Base-by-base conservation (phyloP, 371 early-diverging fungal species). In the Basidiobolus meristosporus region DNA sequence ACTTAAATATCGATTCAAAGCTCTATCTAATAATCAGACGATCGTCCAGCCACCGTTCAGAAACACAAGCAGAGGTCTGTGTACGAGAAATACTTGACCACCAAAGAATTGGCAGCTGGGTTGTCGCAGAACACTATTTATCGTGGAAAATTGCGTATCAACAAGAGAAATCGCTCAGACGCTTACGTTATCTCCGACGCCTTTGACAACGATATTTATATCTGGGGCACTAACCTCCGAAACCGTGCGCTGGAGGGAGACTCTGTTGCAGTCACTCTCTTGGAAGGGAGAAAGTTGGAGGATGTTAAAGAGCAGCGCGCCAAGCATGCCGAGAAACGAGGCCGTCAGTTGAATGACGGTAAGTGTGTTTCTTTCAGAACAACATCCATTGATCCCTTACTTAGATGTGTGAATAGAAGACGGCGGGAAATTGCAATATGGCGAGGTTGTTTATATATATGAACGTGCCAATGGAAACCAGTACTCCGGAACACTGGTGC, bases 161-260 rank as follows among this genome's bases (percentile, higher is more conserved):
- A 84, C 63, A 82, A 80, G 32, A 65, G 75, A 43, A 77, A 78
- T 48, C 67, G 81, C 31, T 67, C 63, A 40, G 86, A 89, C 44
- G 85, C 85, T 31, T 91, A 91, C 57, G 87, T 87, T 11, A 63
- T 80, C 3, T 67, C 71, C 17, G 76, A 74, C 10, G 48, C 46
- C 1, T 67, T 68, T 67, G 38, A 65, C 42, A 55, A 60, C 6
- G 81, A 83, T 54, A 71, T 85, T 12, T 81, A 75, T 52, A 74
- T 89, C 7, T 77, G 70, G 36, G 86, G 86, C 20, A 70, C 73
- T 26, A 56, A 60, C 30, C 64, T 68, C 35, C 75, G 87, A 35
- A 92, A 92, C 59, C 74, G 92, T 21, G 88, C 90, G 1, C 50
- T 90, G 16, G 82, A 85, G 38, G 87, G 86, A 2, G 92, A 92